Evolutionary conservation across 2,329 filamentous ascomycete species (phyloP).

Genomic region (Colletotrichum endophyticum): DNA sequence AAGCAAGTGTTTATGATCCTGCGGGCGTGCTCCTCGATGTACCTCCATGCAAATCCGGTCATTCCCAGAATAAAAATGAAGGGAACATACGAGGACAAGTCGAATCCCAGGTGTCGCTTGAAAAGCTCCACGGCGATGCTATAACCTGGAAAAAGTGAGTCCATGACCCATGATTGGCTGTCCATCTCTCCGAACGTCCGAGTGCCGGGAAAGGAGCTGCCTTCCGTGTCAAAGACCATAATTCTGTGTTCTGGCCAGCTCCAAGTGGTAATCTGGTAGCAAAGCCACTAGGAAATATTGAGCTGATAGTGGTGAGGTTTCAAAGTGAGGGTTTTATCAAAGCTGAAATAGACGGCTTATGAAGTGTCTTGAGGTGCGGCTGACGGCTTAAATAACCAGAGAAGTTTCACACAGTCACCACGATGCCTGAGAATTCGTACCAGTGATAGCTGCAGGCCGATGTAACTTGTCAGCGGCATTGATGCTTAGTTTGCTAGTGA

Average conservation of each 20-base stretch:
- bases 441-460: neutral
- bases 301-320: accelerated
- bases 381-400: neutral
- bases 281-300: neutral
- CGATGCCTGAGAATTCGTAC: no score
- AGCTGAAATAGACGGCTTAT: neutral
- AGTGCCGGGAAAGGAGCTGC: accelerated
- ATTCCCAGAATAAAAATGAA: neutral
- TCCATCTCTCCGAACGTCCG: neutral
- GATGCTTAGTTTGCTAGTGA: neutral
- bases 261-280: neutral
- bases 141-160: neutral
- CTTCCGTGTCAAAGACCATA: neutral
- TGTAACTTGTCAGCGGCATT: neutral
- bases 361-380: neutral
- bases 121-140: neutral
- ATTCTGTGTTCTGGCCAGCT: no score
- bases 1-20: neutral
- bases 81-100: neutral
- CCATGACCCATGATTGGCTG: neutral
- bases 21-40: neutral
- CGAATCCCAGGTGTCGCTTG: accelerated
- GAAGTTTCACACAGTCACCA: neutral
- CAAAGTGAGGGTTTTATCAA: neutral
- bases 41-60: neutral